A percentile compares a stretch with the other conserved stretches of the same genome.
These are phyloP conservation scores for Leucocoprinus sp. DNA, from an alignment of 768 basidiomycete genomes.

Conservation along the genomic window DNA sequence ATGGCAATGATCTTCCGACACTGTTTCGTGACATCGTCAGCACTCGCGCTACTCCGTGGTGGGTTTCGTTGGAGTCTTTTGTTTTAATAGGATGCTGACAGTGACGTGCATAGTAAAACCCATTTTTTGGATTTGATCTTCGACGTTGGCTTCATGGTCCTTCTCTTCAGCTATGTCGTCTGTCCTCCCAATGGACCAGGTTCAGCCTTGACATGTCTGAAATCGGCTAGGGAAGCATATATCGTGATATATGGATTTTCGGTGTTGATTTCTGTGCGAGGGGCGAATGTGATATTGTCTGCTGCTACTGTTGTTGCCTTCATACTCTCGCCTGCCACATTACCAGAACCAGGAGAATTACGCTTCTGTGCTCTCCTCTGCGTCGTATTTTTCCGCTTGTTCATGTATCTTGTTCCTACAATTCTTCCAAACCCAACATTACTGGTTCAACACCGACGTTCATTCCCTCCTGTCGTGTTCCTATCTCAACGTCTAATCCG, in stretches of 20 bases:
- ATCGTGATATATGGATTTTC: slow-evolving; percentile 6
- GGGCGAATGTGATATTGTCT: slow-evolving; percentile 18
- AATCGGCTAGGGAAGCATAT: slow-evolving; percentile 2
- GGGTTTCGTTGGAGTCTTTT: background rate
- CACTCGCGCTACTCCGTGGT: slow-evolving; percentile 12
- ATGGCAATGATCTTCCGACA: background rate
- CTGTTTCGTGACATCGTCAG: background rate
- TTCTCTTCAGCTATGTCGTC: slow-evolving; percentile 6
- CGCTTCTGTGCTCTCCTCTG: slow-evolving; percentile 35
- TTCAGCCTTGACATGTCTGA: background rate
- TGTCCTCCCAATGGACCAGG: background rate
- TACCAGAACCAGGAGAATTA: slow-evolving; percentile 30
- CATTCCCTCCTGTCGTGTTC: slow-evolving; percentile 39
- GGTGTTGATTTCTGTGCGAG: background rate
- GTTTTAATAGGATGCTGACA: background rate
- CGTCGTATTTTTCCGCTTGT: slow-evolving; percentile 30
- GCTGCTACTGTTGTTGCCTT: slow-evolving; percentile 33
- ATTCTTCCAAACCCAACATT: slow-evolving; percentile 34
- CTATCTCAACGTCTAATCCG: slow-evolving; percentile 29
- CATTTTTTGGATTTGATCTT: slow-evolving; percentile 36
- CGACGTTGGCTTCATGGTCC: slow-evolving; percentile 5
- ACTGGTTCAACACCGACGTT: slow-evolving; percentile 28
- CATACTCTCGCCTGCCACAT: slow-evolving; percentile 26
- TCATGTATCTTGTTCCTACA: slow-evolving; percentile 38
- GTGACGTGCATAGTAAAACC: slow-evolving; percentile 25